Percentiles rank a stretch among this genome's conserved stretches.
Evolutionary conservation across 371 early-diverging fungal genomes (phyloP).

Genomic region (Mucor piriformis): DNA sequence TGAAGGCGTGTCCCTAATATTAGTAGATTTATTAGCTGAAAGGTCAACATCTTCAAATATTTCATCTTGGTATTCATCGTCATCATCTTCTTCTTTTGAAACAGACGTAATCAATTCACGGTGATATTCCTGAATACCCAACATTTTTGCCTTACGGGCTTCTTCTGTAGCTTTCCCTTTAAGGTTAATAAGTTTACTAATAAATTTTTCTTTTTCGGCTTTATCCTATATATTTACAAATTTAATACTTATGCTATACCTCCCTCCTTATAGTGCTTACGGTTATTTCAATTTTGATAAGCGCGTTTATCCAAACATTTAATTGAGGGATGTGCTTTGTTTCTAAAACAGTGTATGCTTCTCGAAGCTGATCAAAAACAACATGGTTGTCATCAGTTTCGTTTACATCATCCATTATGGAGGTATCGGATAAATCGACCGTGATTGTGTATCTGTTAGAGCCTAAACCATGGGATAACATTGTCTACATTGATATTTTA

Average conservation of each 20-base stretch:
- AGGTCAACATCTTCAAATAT: constrained; percentile 63
- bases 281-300: constrained; percentile 50
- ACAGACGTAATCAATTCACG: background rate
- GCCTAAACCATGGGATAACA: constrained; percentile 59
- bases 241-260: background rate
- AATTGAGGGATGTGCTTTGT: constrained; percentile 50
- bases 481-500: constrained; percentile 21
- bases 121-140: constrained; percentile 41
- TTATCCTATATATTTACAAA: constrained; percentile 25
- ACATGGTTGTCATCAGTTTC: constrained; percentile 64
- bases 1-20: background rate
- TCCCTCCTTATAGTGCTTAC: background rate
- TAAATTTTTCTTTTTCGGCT: constrained; percentile 34
- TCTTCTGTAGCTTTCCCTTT: constrained; percentile 42
- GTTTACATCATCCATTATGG: constrained; percentile 50
- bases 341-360: constrained; percentile 53
- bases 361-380: constrained; percentile 65
- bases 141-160: constrained; percentile 52
- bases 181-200: constrained; percentile 46
- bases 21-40: background rate
- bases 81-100: constrained; percentile 46
- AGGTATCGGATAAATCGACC: constrained; percentile 54
- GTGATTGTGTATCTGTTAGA: constrained; percentile 65
- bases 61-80: constrained; percentile 41
- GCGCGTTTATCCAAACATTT: constrained; percentile 53